Evolutionary conservation across 129 eudicot genomes (phyloP).

Genomic region (Lactuca saligna): DNA sequence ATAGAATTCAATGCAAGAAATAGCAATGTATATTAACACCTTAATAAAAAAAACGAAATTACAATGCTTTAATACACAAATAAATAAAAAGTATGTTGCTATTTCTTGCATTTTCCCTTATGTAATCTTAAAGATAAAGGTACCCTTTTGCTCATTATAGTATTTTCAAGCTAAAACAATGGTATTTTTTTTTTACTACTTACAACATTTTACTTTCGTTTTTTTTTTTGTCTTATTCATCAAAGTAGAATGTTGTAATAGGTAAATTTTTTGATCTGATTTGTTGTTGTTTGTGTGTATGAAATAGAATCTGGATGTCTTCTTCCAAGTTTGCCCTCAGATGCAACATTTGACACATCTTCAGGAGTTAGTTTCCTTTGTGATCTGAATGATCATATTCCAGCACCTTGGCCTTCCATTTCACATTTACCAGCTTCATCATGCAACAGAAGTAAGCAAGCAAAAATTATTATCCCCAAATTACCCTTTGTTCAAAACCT

Average conservation of each 20-base stretch:
- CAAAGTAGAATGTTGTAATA: not conserved
- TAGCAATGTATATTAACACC: too few species aligned
- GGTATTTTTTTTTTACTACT: conserved; percentile 14
- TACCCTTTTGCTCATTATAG: not conserved
- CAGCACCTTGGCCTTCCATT: conserved; percentile 93
- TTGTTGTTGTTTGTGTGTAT: conserved; percentile 14
- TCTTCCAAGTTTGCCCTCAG: conserved; percentile 95
- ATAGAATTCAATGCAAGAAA: too few species aligned
- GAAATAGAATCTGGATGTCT: conserved; percentile 88
- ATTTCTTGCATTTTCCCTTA: not conserved
- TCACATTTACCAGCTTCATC: conserved; percentile 70
- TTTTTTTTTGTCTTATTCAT: not conserved
- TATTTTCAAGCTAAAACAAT: not conserved
- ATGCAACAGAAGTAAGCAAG: conserved; percentile 87
- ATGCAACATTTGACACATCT: conserved; percentile 66
- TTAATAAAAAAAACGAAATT: too few species aligned
- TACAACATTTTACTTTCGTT: too few species aligned
- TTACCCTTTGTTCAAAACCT: conserved; percentile 2
- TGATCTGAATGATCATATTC: conserved; percentile 93
- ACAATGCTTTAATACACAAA: too few species aligned
- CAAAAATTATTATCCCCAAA: not conserved
- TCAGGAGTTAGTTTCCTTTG: conserved; percentile 87
- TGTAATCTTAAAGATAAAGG: not conserved
- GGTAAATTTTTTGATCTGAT: not conserved
- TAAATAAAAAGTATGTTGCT: too few species aligned